Evolutionary conservation across 805 yeast genomes (phyloP), one percentile per base, ranked within the genome.

Genomic region (Saccharomycopsis vini): DNA sequence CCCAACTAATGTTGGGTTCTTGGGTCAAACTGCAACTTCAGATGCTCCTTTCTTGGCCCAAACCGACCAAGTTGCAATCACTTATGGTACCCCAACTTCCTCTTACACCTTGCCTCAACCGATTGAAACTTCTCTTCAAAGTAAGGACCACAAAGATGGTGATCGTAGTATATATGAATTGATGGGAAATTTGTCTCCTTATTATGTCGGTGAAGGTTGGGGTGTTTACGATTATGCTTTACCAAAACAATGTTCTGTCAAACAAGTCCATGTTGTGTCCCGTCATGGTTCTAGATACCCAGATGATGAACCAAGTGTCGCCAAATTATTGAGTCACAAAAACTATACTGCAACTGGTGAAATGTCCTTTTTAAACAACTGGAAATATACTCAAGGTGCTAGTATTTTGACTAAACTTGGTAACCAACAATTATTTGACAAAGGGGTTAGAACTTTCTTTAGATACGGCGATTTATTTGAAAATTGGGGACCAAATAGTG

Each of bases 241-340:
- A 30, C 54, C 55, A 24, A 63, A 58, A 5, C 64, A 64, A 36
- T 79, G 84, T 59, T 55, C 59, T 4, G 63, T 79, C 43, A 75
- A 74, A 52, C 90, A 82, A 59, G 84, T 81, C 7, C 87, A 81
- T 52, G 62, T 82, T 22, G 61, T 81, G 42, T 77, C 78, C 53
- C 72, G 95, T 56, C 94, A 86, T 55, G 94, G 90, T 19, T 90
- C 83, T 59, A 67, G 95, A 52, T 83, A 68, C 54, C 88, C 87
- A 2, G 72, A 81, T 3, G 57, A 57, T 18, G 51, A 56, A 15
- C 45, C 53, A 5, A 44, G 47, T 5, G 58, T 57, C 19, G 52
- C 57, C 3, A 65, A 64, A 45, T 61, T 77, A 53, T 51, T 52
- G 18, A 59, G 71, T 13, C 24, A 26, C n/a, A n/a, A 13, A 3